Evolutionary conservation across 1,284 basidiomycete genomes (phyloP), one percentile per base, ranked within the genome.

Genomic region (Puccinia horiana): DNA sequence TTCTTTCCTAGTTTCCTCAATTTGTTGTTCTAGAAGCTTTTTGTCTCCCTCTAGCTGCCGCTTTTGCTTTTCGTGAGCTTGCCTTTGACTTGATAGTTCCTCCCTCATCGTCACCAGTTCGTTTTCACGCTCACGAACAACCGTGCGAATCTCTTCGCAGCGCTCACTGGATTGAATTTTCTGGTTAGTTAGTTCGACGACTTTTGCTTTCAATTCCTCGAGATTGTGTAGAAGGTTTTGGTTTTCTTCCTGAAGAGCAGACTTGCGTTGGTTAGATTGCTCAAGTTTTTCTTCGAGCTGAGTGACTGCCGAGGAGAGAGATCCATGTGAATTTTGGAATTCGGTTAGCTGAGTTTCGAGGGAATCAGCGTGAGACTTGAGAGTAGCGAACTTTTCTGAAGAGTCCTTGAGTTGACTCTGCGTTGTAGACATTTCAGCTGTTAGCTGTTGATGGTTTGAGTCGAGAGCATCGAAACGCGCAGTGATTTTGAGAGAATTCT

Each of bases 181-280:
- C 9, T 82, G 58, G 32, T 69, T 70, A 16, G 80, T 76, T 14
- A 82, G 47, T 26, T 76, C 52, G 20, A 82, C 56, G 20, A 67
- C 37, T 26, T 69, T 82, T 26, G 61, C 11, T 35, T 63, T 44
- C n/a, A 82, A 32, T 56, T 82, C 73, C 40, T 82, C 61, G n/a
- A 82, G 73, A 67, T 52, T 82, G 26, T 82, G 40, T 47, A 82
- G 42, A 5, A 82, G 73, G 23, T 72, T 74, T 70, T 82, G 80
- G 58, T 82, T 82, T 65, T 76, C 80, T 52, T 76, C 49, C 40
- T 82, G 80, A 42, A 82, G 61, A 2, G 73, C 44, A 54, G 72
- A 58, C 65, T 67, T 75, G 14, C 61, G 72, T 20, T n/a, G 23
- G 44, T 32, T 67, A 32, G 72, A 76, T 70, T 76, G 58, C 37